Percentiles rank a stretch among this genome's conserved stretches.
Conservation (phyloP, 345 rosid genomes). For the Theobroma cacao region DNA sequence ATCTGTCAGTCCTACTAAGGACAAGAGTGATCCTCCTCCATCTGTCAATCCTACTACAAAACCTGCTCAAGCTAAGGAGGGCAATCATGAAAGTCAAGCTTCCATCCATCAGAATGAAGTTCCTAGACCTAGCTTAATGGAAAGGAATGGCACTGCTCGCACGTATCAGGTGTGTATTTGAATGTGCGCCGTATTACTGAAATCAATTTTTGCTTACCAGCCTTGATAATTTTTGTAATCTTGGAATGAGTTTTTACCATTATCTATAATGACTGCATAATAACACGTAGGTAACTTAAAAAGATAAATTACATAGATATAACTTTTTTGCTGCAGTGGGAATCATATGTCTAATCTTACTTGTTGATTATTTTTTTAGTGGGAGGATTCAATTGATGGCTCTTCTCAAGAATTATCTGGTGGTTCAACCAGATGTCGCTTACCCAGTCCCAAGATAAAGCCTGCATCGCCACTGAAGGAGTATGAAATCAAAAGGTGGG, state of each 20-base stretch:
- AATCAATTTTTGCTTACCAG: background rate
- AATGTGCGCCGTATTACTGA: background rate
- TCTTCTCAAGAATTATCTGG: background rate
- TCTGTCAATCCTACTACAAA: background rate
- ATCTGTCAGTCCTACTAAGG: background rate
- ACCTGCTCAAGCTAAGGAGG: conserved; percentile 13
- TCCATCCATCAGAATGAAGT: conserved; percentile 17
- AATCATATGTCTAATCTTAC: background rate
- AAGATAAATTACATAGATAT: too few relatives aligned
- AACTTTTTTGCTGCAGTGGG: too few relatives aligned
- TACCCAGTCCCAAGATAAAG: conserved; percentile 25
- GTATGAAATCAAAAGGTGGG: conserved; percentile 6
- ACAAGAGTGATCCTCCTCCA: too few relatives aligned
- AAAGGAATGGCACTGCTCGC: conserved; percentile 45
- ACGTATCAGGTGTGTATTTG: conserved; percentile 41
- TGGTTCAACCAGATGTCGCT: background rate
- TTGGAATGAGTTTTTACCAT: background rate
- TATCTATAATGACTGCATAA: background rate
- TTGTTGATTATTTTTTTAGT: conserved; percentile 23
- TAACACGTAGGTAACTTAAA: too few relatives aligned
- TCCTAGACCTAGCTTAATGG: conserved; percentile 46
- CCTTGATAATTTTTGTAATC: background rate
- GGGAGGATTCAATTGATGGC: conserved; percentile 47
- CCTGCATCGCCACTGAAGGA: conserved; percentile 31
- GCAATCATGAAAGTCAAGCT: conserved; percentile 15